A percentile compares a stretch with the other conserved stretches of the same genome.
Evolutionary conservation across 1,284 basidiomycete genomes (phyloP).

Genomic region (Puccinia hordei): DNA sequence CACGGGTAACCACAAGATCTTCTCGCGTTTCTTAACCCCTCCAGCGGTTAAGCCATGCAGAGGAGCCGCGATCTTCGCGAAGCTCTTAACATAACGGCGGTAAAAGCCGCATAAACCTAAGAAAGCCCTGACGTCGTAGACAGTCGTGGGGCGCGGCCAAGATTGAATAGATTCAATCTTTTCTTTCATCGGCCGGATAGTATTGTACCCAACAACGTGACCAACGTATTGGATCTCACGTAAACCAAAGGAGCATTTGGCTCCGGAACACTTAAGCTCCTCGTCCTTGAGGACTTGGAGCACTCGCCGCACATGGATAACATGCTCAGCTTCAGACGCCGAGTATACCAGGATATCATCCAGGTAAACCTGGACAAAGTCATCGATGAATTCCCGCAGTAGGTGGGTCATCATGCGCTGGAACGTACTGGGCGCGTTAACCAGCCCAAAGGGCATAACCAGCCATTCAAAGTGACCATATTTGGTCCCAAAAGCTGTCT

Average conservation of each 20-base stretch:
- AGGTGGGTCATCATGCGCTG: constrained; percentile 51
- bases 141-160: constrained; percentile 14
- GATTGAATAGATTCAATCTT: too few species aligned
- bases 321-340: constrained; percentile 28
- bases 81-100: constrained; percentile 62
- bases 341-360: constrained; percentile 52
- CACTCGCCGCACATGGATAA: constrained; percentile 28
- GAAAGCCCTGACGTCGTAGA: constrained; percentile 60
- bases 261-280: too few species aligned
- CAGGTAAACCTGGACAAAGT: constrained; percentile 39
- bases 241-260: too few species aligned
- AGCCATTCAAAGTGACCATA: constrained; percentile 24
- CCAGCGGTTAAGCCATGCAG: constrained; percentile 52
- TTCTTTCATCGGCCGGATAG: too few species aligned
- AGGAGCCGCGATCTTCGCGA: constrained; percentile 59
- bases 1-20: background rate
- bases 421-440: constrained; percentile 51
- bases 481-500: constrained; percentile 32
- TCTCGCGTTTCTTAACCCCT: background rate
- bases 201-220: too few species aligned
- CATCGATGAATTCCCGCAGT: constrained; percentile 16
- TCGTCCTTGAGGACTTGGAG: background rate
- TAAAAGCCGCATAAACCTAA: constrained; percentile 62
- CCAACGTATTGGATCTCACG: too few species aligned
- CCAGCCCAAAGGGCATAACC: constrained; percentile 51